Base-by-base conservation (phyloP, 805 yeast species). In the Diddensiella caesifluorescens region DNA sequence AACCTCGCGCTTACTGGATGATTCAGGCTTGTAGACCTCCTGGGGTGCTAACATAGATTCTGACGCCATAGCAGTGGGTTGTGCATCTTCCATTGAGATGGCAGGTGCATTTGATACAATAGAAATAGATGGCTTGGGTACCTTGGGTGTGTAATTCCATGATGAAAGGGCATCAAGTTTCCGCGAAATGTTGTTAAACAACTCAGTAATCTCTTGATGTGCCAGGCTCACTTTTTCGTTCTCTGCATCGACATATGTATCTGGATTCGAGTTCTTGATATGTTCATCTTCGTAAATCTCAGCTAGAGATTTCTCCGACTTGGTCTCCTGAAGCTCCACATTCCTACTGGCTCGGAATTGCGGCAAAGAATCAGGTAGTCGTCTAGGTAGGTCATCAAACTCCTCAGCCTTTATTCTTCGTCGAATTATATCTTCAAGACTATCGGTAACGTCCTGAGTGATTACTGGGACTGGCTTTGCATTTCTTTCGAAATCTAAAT, bases 381-480 rank as follows among this genome's bases (percentile, higher is more conserved):
- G 71, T 57, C 80, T 80, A 27, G 85, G 84, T 35, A 90, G 64
- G 56, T 90, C 97, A 59, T 90, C 94, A 60, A 88, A 90, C 47
- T 83, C 79, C 29, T 56, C 77, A 45, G 73, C 79, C 54, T 74
- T 72, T 53, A 92, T 81, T 59, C 97, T 77, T 53, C 85, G 74
- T 61, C 86, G 75, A 54, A 90, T 90, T 65, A 92, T 68, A 39
- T 90, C 97, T 59, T 92, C 98, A 18, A 90, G 64, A 1, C 83
- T 68, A 53, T 85, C 94, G 0, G 97, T 87, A 7, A 83, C 75
- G 50, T 89, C 95, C 53, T 79, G 79, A 0, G 98, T 92, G 42
- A 89, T 85, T 4, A 89, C 88, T 0, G 98, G 98, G 3, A 88
- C 97, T 0, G 98, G 96, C 55, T 90, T 90, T 5, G 96, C 79